Evolutionary conservation across 345 rosid species (phyloP).

Genomic region (Mercurialis annua): DNA sequence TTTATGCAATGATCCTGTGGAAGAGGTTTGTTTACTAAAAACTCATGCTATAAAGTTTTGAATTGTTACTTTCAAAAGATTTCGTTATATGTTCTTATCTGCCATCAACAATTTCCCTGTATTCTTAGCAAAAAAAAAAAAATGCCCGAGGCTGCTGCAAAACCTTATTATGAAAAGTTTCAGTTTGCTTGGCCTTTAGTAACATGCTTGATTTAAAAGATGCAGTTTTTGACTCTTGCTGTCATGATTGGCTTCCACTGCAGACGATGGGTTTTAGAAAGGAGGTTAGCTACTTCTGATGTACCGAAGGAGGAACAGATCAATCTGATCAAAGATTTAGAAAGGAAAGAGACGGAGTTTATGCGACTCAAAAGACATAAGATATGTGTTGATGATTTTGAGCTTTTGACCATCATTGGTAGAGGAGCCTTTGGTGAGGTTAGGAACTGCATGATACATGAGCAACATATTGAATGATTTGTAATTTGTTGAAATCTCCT

Average conservation of each 20-base stretch:
- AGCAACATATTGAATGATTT: constrained; percentile 2
- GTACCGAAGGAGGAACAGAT: constrained; percentile 89
- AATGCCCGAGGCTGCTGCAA: constrained; percentile 1
- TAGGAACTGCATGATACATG: constrained; percentile 24
- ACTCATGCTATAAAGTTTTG: not conserved
- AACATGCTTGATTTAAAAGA: constrained; percentile 8
- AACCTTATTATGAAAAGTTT: constrained; percentile 1
- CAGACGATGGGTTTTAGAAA: constrained; percentile 94
- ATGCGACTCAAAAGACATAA: constrained; percentile 94
- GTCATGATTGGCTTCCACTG: constrained; percentile 28
- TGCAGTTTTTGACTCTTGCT: constrained; percentile 7
- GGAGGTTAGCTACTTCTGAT: constrained; percentile 80
- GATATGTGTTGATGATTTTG: constrained; percentile 89
- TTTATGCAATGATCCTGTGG: not conserved
- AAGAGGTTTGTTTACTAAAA: not conserved
- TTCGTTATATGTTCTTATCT: constrained; percentile 6
- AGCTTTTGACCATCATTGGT: constrained; percentile 85
- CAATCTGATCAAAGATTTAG: constrained; percentile 83
- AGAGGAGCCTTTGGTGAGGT: constrained; percentile 98
- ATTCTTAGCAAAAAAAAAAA: constrained; percentile 1
- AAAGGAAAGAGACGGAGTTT: constrained; percentile 91
- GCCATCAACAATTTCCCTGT: constrained; percentile 3
- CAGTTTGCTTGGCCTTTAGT: constrained; percentile 10
- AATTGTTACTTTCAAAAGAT: constrained; percentile 5
- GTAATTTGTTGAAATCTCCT: constrained; percentile 3